Conservation (phyloP, 306 rosid species). For the Abrus precatorius region DNA sequence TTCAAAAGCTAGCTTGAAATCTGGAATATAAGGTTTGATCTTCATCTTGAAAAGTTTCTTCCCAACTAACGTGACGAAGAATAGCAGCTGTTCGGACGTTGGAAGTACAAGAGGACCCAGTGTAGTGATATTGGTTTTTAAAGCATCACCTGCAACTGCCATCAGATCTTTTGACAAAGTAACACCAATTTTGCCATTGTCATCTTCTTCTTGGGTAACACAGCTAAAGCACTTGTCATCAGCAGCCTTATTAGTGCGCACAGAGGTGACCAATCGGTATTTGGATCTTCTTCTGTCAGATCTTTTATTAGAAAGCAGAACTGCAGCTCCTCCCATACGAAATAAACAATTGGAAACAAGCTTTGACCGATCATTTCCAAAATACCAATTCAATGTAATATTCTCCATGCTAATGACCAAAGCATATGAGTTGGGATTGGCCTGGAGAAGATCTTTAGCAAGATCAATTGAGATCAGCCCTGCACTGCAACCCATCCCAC, state of each 20-base stretch:
- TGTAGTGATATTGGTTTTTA: constrained; percentile 90
- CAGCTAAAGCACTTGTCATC: constrained; percentile 89
- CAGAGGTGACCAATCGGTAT: constrained; percentile 71
- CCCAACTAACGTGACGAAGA: constrained; percentile 74
- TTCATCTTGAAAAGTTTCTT: constrained; percentile 85
- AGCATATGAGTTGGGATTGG: constrained; percentile 85
- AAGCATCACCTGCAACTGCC: constrained; percentile 95
- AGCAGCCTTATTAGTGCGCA: constrained; percentile 89
- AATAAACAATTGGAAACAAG: constrained; percentile 88
- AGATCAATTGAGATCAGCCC: constrained; percentile 89
- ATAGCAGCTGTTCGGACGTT: constrained; percentile 86
- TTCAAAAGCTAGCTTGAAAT: constrained; percentile 90
- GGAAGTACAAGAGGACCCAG: constrained; percentile 92
- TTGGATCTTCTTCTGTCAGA: constrained; percentile 88
- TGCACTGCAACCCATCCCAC: constrained; percentile 98
- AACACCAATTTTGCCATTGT: constrained; percentile 76
- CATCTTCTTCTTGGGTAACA: constrained; percentile 91
- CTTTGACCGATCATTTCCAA: constrained; percentile 89
- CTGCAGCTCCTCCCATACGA: constrained; percentile 94
- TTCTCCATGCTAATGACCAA: constrained; percentile 93
- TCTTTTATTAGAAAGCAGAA: constrained; percentile 76
- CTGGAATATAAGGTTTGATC: constrained; percentile 92
- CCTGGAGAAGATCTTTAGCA: constrained; percentile 91
- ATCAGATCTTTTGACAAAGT: constrained; percentile 89
- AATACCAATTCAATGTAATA: constrained; percentile 95